These are phyloP conservation scores for Candida fluviatilis DNA, from an alignment of 805 yeast genomes.

Conservation along the genomic window DNA sequence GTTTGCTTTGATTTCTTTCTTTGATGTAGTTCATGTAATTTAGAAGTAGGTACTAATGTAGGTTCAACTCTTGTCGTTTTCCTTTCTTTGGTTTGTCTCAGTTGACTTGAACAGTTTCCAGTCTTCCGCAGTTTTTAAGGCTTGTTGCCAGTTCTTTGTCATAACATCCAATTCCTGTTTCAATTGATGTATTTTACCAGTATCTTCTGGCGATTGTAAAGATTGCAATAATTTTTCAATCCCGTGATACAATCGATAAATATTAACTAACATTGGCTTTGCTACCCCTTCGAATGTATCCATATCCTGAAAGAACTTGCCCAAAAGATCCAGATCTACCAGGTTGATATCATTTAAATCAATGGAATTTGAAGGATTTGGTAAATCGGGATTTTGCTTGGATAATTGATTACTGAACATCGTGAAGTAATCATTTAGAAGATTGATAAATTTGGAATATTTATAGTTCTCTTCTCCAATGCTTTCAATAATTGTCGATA, in stretches of 20 bases:
- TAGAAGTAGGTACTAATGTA: background rate
- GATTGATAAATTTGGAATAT: slow-evolving; percentile 27
- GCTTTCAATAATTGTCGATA: slow-evolving; percentile 30
- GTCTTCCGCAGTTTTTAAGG: slow-evolving; percentile 33
- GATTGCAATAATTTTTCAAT: slow-evolving; percentile 6
- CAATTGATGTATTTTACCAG: slow-evolving; percentile 16
- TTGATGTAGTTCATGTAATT: background rate
- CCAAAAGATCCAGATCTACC: slow-evolving; percentile 10
- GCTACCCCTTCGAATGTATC: slow-evolving; percentile 32
- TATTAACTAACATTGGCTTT: slow-evolving; percentile 30
- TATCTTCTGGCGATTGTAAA: slow-evolving; percentile 1
- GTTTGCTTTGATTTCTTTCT: no score
- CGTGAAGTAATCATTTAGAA: slow-evolving; percentile 23
- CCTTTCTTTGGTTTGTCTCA: background rate
- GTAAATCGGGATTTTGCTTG: slow-evolving; percentile 13
- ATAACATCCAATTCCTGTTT: slow-evolving; percentile 30
- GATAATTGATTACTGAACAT: slow-evolving; percentile 23
- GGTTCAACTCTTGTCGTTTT: background rate
- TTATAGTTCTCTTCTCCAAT: slow-evolving; percentile 34
- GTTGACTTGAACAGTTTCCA: slow-evolving; percentile 26
- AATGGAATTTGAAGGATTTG: slow-evolving; percentile 31
- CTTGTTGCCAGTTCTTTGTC: slow-evolving; percentile 35
- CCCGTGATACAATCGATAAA: slow-evolving; percentile 26
- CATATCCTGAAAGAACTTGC: slow-evolving; percentile 24
- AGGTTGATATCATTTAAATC: slow-evolving; percentile 18